A percentile compares a stretch with the other conserved stretches of the same genome.
These are phyloP conservation scores for Parietichytrium sp. DNA, from an alignment of 108 stramenopile genomes.

Conservation along the genomic window DNA sequence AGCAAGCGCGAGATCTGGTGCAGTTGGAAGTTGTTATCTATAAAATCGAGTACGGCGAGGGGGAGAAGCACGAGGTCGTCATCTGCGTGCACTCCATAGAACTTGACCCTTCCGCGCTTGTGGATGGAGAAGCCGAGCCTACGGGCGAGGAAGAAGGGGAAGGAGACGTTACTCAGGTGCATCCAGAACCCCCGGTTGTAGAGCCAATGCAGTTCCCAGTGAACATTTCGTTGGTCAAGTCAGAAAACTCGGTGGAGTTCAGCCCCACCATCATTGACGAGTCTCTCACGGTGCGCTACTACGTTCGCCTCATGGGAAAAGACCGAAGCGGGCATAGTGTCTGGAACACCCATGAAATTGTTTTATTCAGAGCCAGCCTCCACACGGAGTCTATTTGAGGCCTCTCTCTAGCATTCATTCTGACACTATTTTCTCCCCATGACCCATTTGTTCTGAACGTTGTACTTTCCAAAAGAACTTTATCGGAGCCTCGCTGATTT, in stretches of 20 bases:
- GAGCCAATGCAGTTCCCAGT: neutral
- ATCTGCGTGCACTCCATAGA: neutral
- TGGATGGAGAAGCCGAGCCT: neutral
- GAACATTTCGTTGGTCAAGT: neutral
- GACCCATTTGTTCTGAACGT: too few species aligned
- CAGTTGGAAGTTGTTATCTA: neutral
- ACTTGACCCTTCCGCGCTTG: neutral
- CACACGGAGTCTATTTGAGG: too few species aligned
- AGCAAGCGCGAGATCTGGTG: too few species aligned
- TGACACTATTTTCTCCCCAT: too few species aligned
- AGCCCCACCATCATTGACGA: neutral
- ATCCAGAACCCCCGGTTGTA: neutral
- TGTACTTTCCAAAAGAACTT: too few species aligned
- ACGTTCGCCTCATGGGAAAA: neutral
- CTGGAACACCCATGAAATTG: constrained; percentile 33
- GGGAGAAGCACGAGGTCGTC: neutral
- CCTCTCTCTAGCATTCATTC: too few species aligned
- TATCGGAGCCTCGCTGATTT: too few species aligned
- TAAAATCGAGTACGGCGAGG: neutral
- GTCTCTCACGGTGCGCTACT: neutral
- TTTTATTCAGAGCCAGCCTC: neutral
- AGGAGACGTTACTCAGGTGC: neutral
- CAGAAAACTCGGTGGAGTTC: constrained; percentile 20
- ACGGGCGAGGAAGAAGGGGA: neutral
- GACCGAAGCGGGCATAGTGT: neutral